A percentile compares a stretch with the other conserved stretches of the same genome.
Evolutionary conservation across 1,139 yeast genomes (phyloP).

Genomic region (Tardiomyces digboiensis): DNA sequence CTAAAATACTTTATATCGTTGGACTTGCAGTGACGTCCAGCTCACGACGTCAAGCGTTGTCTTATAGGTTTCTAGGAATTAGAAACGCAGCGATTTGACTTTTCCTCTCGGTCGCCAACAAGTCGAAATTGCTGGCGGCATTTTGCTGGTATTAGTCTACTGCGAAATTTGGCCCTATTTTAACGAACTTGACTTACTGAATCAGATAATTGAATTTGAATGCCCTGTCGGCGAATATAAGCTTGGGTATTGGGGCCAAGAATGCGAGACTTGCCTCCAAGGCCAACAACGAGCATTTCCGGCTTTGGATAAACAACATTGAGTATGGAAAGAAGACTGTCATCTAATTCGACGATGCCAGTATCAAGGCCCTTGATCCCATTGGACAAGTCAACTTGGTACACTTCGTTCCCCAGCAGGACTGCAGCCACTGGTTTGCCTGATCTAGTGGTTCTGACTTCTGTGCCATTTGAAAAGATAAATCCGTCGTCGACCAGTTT

Average conservation of each 20-base stretch:
- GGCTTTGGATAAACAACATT: conserved; percentile 65
- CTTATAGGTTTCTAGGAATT: conserved; percentile 56
- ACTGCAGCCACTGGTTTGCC: conserved; percentile 44
- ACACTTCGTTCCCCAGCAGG: conserved; percentile 54
- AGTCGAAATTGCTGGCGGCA: conserved; percentile 64
- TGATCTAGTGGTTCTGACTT: conserved; percentile 37
- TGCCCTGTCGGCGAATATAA: conserved; percentile 47
- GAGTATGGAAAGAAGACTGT: conserved; percentile 39
- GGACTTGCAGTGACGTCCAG: not conserved
- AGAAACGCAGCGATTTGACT: conserved; percentile 58
- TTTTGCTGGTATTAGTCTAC: conserved; percentile 18
- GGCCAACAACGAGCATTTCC: conserved; percentile 61
- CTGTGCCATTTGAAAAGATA: conserved; percentile 35
- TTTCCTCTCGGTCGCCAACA: conserved; percentile 75
- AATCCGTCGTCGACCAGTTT: conserved; percentile 38
- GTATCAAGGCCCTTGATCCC: conserved; percentile 22
- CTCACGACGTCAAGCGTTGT: not conserved
- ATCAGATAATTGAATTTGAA: conserved; percentile 59
- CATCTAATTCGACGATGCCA: conserved; percentile 29
- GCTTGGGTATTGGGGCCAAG: conserved; percentile 45
- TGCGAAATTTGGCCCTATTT: not conserved
- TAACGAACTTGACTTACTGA: too few relatives aligned
- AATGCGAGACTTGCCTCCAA: conserved; percentile 53
- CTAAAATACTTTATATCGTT: not conserved
- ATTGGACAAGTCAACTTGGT: conserved; percentile 43